Base-by-base conservation (phyloP, 768 basidiomycete genomes). In the Tremella mesenterica region DNA sequence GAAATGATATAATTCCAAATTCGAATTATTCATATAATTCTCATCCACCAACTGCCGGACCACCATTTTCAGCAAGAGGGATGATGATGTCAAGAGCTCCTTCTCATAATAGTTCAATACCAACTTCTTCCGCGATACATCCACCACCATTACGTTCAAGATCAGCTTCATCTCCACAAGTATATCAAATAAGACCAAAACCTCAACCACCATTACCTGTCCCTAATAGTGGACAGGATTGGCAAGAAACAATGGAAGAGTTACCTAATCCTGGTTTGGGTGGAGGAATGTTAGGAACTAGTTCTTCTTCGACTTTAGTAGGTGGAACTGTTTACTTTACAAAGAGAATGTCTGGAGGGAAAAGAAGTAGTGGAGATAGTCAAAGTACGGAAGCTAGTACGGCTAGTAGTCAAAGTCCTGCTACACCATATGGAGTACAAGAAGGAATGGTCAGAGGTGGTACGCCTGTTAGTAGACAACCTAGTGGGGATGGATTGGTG, bases 371-470 rank as follows among this genome's bases (percentile, higher is more conserved):
- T 18, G 57, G 65, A 12, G 66, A 65, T 25, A 54, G 56, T 45
- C 57, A 65, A 21, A 61, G 67, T 48, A 59, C 77, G 81, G 58
- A 81, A 79, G 52, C 76, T 73, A 52, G 79, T 77, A 62, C 80
- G 80, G 46, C 80, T 79, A 66, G 76, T 74, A 56, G 58, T 30
- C 61, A 81, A 78, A 66, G 81, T 38, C 74, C 73, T 53, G 60
- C 76, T 48, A 67, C 75, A 23, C 69, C 73, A n/a, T 71, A 70
- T 51, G 64, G 76, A 85, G 9, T 20, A 34, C 16, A 8, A 28
- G 30, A 29, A 26, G 30, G 26, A 54, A 46, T 28, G 4, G 38
- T 23, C 4, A 18, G 23, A 3, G 47, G 47, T 7, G 26, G 41
- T 51, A 48, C 29, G 28, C 27, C 47, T 12, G 25, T 48, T 23